A percentile compares a stretch with the other conserved stretches of the same genome.
Evolutionary conservation across 2,329 filamentous ascomycete genomes (phyloP).

Genomic region (Fusarium pseudoanthophilum): DNA sequence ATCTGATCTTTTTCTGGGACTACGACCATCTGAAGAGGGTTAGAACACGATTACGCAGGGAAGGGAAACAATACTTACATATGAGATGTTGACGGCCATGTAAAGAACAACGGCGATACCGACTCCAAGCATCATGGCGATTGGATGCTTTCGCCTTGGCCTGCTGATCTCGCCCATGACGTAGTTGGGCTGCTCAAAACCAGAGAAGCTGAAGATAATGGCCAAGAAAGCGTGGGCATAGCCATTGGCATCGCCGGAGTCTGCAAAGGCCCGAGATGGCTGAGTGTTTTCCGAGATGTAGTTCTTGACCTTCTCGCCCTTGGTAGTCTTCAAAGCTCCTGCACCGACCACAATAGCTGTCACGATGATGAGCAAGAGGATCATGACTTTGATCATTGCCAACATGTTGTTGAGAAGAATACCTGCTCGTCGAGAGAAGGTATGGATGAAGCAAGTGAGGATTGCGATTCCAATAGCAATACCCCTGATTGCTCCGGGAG

Average conservation of each 20-base stretch:
- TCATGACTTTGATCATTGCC: constrained; percentile 59
- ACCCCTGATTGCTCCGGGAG: constrained; percentile 53
- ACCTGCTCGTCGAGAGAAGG: constrained; percentile 59
- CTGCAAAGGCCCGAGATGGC: constrained; percentile 39
- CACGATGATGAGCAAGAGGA: constrained; percentile 58
- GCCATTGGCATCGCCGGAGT: constrained; percentile 44
- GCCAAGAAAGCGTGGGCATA: constrained; percentile 55
- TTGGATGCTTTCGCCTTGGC: constrained; percentile 49
- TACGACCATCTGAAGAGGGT: constrained; percentile 52
- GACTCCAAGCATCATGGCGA: constrained; percentile 46
- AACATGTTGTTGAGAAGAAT: constrained; percentile 63
- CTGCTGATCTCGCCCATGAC: constrained; percentile 49
- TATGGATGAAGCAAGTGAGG: constrained; percentile 60
- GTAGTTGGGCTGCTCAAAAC: constrained; percentile 54
- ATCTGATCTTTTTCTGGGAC: constrained; percentile 15
- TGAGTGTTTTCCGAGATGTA: constrained; percentile 44
- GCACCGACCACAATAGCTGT: constrained; percentile 48
- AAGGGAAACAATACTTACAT: constrained; percentile 39
- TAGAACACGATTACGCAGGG: accelerated
- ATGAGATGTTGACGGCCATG: constrained; percentile 52
- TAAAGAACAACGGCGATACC: constrained; percentile 48
- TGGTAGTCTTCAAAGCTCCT: constrained; percentile 34
- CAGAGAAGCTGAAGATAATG: constrained; percentile 54
- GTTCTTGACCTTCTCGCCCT: constrained; percentile 34
- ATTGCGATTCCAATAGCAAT: constrained; percentile 59